Evolutionary conservation across 306 rosid species (phyloP).

Genomic region (Trifolium fragiferum): DNA sequence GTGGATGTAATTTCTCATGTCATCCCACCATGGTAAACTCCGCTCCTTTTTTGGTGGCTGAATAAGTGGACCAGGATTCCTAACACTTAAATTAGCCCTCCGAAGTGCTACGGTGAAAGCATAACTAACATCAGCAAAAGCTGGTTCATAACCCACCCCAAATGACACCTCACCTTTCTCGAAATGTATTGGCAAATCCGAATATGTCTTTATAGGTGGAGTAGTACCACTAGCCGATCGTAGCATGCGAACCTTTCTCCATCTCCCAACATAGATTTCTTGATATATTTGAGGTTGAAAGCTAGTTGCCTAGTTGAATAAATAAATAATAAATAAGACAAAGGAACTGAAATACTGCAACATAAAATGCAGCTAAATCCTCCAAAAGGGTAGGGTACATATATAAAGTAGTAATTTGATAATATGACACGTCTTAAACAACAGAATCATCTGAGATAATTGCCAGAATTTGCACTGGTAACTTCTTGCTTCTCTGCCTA

Average conservation of each 20-base stretch:
- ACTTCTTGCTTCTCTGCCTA: neutral
- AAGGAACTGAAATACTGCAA: slow-evolving; percentile 35
- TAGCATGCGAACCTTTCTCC: slow-evolving; percentile 94
- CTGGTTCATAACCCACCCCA: slow-evolving; percentile 98
- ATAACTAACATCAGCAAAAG: slow-evolving; percentile 90
- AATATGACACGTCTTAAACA: slow-evolving; percentile 19
- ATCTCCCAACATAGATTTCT: slow-evolving; percentile 88
- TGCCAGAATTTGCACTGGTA: neutral
- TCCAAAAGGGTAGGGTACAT: neutral
- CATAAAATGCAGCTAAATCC: slow-evolving; percentile 1
- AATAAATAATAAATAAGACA: slow-evolving; percentile 37
- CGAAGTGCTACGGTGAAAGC: slow-evolving; percentile 97
- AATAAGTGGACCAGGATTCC: slow-evolving; percentile 60
- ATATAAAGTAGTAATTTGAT: neutral
- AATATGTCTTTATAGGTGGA: slow-evolving; percentile 90
- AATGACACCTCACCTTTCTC: slow-evolving; percentile 80
- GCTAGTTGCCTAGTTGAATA: slow-evolving; percentile 80
- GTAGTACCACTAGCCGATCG: slow-evolving; percentile 99
- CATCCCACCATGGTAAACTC: slow-evolving; percentile 99
- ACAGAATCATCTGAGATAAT: slow-evolving; percentile 30
- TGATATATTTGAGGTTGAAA: slow-evolving; percentile 95
- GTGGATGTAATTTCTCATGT: slow-evolving; percentile 92
- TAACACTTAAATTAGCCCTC: slow-evolving; percentile 88
- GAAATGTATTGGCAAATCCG: slow-evolving; percentile 80
- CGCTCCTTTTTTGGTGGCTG: slow-evolving; percentile 83